A percentile compares a stretch with the other conserved stretches of the same genome.
phyloP scores from a whole-genome alignment of 257 asterid species.

The Datura wrightii region DNA sequence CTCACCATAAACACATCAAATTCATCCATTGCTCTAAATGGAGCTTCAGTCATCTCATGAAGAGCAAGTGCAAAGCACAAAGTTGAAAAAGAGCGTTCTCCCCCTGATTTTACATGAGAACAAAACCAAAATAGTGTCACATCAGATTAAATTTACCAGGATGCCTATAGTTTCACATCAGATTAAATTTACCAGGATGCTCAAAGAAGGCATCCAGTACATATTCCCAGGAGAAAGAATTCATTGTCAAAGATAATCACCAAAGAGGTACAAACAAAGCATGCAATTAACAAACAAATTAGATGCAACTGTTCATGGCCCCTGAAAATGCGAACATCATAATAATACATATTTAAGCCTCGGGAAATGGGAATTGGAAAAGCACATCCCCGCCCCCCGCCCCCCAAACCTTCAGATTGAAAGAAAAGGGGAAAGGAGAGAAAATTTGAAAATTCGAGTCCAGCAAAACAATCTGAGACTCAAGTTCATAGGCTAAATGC shows the following conservation, averaged over 20 bases:
- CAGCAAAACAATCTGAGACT: not conserved
- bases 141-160: not conserved
- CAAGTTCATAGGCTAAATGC: not conserved
- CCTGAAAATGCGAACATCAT: not conserved
- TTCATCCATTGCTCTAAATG: conserved; percentile 99
- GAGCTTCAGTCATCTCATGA: conserved; percentile 98
- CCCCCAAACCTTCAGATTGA: not conserved
- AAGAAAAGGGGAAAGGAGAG: not conserved
- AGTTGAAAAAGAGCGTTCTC: conserved; percentile 96
- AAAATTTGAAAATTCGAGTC: not conserved
- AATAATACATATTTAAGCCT: not conserved
- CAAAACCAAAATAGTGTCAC: not conserved
- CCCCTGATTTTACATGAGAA: conserved; percentile 61
- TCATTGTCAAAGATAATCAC: not conserved
- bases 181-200: not conserved
- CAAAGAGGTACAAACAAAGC: not conserved
- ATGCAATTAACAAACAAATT: not conserved
- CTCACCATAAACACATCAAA: conserved; percentile 96
- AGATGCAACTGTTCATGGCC: not conserved
- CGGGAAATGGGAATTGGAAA: conserved; percentile 1
- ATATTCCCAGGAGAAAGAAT: not conserved
- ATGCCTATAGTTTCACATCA: not conserved
- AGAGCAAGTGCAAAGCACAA: conserved; percentile 96
- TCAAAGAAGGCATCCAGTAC: conserved; percentile 1
- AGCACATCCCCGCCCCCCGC: not conserved